phyloP scores from a whole-genome alignment of 2,329 filamentous ascomycete genomes.

The Setomelanomma holmii region DNA sequence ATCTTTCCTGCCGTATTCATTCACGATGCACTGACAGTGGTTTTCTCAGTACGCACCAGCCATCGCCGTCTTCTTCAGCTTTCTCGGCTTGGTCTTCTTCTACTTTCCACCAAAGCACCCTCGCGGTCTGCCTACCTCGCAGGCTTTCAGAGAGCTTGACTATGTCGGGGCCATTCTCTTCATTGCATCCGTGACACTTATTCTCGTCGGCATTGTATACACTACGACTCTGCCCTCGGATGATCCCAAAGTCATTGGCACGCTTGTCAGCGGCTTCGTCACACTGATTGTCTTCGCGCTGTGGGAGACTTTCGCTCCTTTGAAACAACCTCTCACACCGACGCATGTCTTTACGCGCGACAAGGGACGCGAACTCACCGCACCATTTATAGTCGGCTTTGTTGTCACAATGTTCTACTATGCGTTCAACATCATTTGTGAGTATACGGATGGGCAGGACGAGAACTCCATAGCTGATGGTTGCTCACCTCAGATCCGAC shows the following conservation, averaged over 20 bases:
- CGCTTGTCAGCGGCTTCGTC: conserved; percentile 40
- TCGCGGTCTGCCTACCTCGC: conserved; percentile 31
- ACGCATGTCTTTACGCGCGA: conserved; percentile 55
- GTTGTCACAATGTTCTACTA: conserved; percentile 63
- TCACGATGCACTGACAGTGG: not conserved
- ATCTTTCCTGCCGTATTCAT: not conserved
- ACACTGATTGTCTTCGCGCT: conserved; percentile 37
- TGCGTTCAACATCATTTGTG: conserved; percentile 53
- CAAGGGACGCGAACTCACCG: conserved; percentile 57
- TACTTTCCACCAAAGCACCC: conserved; percentile 53
- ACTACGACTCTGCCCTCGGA: conserved; percentile 31
- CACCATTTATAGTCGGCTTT: conserved; percentile 53
- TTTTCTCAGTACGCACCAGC: conserved; percentile 42
- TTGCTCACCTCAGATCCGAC: conserved; percentile 38
- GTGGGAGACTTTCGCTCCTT: conserved; percentile 40
- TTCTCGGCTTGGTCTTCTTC: conserved; percentile 52
- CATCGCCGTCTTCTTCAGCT: conserved; percentile 54
- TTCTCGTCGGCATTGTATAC: conserved; percentile 46
- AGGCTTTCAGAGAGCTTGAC: conserved; percentile 40
- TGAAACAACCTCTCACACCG: conserved; percentile 49
- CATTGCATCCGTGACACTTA: conserved; percentile 31
- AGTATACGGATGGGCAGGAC: conserved; percentile 6
- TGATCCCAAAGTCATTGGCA: conserved; percentile 39
- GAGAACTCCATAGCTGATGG: not conserved
- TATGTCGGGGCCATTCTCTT: conserved; percentile 44